Evolutionary conservation across 768 basidiomycete species (phyloP).

Genomic region (Suillus plorans): DNA sequence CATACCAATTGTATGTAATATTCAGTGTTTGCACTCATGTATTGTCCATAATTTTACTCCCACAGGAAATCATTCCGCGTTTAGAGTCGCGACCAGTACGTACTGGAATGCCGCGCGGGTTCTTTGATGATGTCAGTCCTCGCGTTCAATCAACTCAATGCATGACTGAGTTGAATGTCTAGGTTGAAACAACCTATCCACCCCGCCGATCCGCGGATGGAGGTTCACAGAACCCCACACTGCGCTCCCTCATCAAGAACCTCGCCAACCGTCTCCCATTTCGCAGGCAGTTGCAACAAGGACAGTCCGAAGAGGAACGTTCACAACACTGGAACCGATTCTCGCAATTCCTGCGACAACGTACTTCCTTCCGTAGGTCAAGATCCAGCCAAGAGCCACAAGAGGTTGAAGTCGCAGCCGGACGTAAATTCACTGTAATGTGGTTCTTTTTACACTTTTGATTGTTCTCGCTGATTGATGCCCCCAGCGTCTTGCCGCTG

Average conservation of each 20-base stretch:
- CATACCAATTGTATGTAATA: neutral
- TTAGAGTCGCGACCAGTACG: neutral
- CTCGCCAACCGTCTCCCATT: neutral
- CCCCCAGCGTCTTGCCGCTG: neutral
- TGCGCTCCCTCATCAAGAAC: neutral
- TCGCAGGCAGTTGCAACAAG: neutral
- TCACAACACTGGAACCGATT: neutral
- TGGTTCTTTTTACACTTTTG: too few relatives aligned
- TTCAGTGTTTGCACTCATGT: neutral
- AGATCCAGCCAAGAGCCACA: neutral
- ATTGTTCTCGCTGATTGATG: neutral
- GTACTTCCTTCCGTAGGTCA: neutral
- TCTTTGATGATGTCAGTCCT: neutral
- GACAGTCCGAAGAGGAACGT: neutral
- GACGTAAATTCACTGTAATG: constrained; percentile 3
- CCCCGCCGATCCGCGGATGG: neutral
- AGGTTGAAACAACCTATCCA: neutral
- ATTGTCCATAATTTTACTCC: neutral
- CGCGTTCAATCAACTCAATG: neutral
- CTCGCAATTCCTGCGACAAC: neutral
- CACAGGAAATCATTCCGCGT: neutral
- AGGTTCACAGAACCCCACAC: neutral
- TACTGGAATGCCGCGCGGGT: neutral
- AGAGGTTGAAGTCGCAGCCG: neutral
- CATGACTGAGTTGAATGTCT: neutral